Conservation (phyloP, 176 grass and related monocot species). For the Juncus inflexus region DNA sequence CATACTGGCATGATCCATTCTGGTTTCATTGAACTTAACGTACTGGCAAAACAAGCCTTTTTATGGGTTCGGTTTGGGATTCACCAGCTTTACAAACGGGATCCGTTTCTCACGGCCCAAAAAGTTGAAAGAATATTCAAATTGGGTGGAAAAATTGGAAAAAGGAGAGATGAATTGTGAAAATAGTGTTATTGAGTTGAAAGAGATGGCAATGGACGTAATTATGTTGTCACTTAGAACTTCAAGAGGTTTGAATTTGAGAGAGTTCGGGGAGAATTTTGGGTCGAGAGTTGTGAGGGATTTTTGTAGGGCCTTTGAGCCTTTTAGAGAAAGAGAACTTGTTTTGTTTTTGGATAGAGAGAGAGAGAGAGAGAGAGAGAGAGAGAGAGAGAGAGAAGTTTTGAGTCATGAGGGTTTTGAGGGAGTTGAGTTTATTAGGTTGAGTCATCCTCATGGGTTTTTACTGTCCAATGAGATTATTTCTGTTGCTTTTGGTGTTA, state of each 20-base stretch:
- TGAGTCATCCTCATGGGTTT: slow-evolving; percentile 84
- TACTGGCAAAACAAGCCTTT: slow-evolving; percentile 79
- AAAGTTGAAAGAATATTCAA: slow-evolving; percentile 67
- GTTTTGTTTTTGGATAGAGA: slow-evolving; percentile 61
- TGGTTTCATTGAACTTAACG: slow-evolving; percentile 58
- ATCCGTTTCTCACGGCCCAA: slow-evolving; percentile 72
- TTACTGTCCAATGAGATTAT: slow-evolving; percentile 88
- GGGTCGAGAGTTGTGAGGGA: slow-evolving; percentile 35
- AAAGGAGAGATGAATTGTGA: slow-evolving; percentile 39
- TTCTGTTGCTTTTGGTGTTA: slow-evolving; percentile 75
- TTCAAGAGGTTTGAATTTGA: slow-evolving; percentile 59
- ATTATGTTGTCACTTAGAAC: slow-evolving; percentile 89
- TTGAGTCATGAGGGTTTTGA: slow-evolving; percentile 42
- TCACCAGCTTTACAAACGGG: slow-evolving; percentile 68
- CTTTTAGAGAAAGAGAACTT: slow-evolving; percentile 66
- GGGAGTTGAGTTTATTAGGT: slow-evolving; percentile 53
- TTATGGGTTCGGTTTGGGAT: slow-evolving; percentile 80
- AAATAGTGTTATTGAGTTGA: slow-evolving; percentile 30
- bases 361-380: no score
- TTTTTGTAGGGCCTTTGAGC: slow-evolving; percentile 52
- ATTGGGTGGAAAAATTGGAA: slow-evolving; percentile 70
- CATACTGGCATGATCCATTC: no score
- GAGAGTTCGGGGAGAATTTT: slow-evolving; percentile 57
- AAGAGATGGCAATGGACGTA: slow-evolving; percentile 79
- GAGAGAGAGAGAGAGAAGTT: slow-evolving; percentile 15